Percentiles rank a stretch among this genome's conserved stretches.
These are phyloP conservation scores for Asclepias syriaca DNA, from an alignment of 257 asterid genomes.

Conservation along the genomic window DNA sequence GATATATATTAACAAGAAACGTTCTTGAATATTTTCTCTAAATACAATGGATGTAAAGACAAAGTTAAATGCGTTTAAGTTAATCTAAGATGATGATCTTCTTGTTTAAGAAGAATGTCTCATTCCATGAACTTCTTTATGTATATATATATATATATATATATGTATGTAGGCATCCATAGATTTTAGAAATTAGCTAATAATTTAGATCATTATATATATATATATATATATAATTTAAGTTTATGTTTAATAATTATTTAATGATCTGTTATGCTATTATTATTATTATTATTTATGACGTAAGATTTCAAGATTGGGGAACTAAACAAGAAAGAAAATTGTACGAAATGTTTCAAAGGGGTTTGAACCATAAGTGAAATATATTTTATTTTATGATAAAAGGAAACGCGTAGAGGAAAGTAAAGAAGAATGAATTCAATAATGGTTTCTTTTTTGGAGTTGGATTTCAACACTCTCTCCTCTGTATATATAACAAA, in stretches of 20 bases:
- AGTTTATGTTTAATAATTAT: too few relatives aligned
- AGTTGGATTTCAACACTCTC: too few relatives aligned
- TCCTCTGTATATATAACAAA: not conserved
- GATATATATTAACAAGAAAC: not conserved
- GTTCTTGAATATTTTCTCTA: not conserved
- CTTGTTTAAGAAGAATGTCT: not conserved
- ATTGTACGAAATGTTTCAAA: not conserved
- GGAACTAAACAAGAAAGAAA: too few relatives aligned
- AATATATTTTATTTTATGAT: not conserved
- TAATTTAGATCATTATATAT: too few relatives aligned
- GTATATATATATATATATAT: too few relatives aligned
- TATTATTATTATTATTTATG: too few relatives aligned
- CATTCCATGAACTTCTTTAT: not conserved
- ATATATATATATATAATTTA: too few relatives aligned
- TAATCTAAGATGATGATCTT: not conserved
- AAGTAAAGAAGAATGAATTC: too few relatives aligned
- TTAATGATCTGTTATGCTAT: too few relatives aligned
- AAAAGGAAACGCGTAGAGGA: conserved; percentile 5
- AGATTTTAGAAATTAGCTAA: not conserved
- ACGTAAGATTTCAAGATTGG: too few relatives aligned
- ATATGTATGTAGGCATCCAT: too few relatives aligned
- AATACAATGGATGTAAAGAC: conserved; percentile 4
- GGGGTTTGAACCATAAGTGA: conserved; percentile 8
- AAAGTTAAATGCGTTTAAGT: not conserved
- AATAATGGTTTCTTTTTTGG: too few relatives aligned